Evolutionary conservation across 2,329 filamentous ascomycete species (phyloP), one percentile per base, ranked within the genome.

Genomic region (Phialemonium atrogriseum): DNA sequence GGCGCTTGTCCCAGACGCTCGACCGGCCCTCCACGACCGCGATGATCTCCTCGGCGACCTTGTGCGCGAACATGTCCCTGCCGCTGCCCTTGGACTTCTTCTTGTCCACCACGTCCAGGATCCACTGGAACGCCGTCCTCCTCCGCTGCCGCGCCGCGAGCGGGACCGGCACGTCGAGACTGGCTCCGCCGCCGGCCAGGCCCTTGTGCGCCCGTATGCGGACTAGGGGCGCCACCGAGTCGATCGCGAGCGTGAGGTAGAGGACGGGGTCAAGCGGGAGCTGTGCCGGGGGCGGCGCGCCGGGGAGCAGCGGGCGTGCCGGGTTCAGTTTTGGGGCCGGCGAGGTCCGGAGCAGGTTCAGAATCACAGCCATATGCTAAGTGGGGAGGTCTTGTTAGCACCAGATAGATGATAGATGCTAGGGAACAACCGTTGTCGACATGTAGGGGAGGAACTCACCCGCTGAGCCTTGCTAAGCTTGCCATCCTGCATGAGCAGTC

Each of bases 391-490:
- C 7, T 6, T 22, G 24, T 32, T 35, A 38, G 34, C 23, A 17
- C 24, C 11, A 19, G 23, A 31, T 37, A 31, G 39, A 32, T 33
- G 43, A 26, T 34, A 41, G 5, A 30, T 36, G 14, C 24, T 9
- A 5, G 6, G 23, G 18, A 18, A 15, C 12, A 32, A 12, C n/a
- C 10, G 6, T 28, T 27, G 21, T 27, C 23, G 27, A 11, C n/a
- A 24, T 32, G 10, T 9, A n/a, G 7, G 21, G 24, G 28, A 30
- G 21, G 18, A 18, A 26, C 74, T 37, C 69, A 94, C 87, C 64
- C 79, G 77, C 58, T 98, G 86, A n/a, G 91, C 91, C 55, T 75
- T 72, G 51, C 81, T 82, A 54, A 94, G 75, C 66, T 95, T 93
- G 46, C 91, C 91, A 58, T 96, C 75, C 47, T 70, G 68, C 89